Conservation (phyloP, 1,139 yeast genomes). For the Pneumocystis wakefieldiae region DNA sequence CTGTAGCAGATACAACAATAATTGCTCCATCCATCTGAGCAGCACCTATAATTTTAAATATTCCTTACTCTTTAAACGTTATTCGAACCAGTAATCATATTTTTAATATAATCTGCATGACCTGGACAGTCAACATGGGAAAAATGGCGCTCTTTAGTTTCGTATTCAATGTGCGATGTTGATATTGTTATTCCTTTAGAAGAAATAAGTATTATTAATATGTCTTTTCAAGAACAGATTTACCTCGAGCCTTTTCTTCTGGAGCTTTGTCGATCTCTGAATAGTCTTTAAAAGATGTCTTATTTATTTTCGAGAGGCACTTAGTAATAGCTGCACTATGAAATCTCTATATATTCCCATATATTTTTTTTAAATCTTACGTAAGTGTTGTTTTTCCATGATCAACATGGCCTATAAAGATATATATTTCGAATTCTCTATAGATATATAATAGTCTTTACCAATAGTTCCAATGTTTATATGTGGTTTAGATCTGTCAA, state of each 20-base stretch:
- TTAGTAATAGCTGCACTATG: constrained; percentile 81
- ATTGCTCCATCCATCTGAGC: constrained; percentile 99
- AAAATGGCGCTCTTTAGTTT: constrained; percentile 82
- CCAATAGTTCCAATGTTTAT: constrained; percentile 35
- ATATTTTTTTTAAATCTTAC: background rate
- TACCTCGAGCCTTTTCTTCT: constrained; percentile 98
- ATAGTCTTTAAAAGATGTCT: constrained; percentile 87
- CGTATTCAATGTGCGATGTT: constrained; percentile 92
- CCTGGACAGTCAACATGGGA: constrained; percentile 98
- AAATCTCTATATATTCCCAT: background rate
- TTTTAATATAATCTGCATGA: constrained; percentile 96
- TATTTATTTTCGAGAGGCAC: constrained; percentile 74
- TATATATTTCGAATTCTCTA: constrained; percentile 21
- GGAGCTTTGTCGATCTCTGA: constrained; percentile 94
- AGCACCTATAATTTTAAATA: constrained; percentile 31
- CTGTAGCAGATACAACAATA: constrained; percentile 97
- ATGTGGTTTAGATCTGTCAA: constrained; percentile 89
- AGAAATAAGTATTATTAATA: background rate
- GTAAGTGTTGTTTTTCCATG: constrained; percentile 97
- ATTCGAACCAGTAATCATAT: constrained; percentile 75
- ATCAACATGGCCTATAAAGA: constrained; percentile 82
- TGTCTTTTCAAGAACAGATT: background rate
- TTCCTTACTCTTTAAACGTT: background rate
- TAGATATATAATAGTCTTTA: constrained; percentile 34
- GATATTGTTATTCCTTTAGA: constrained; percentile 58